Percentiles rank a stretch among this genome's conserved stretches.
phyloP scores from a whole-genome alignment of 2,329 filamentous ascomycete genomes.

The Epichloe sylvatica region DNA sequence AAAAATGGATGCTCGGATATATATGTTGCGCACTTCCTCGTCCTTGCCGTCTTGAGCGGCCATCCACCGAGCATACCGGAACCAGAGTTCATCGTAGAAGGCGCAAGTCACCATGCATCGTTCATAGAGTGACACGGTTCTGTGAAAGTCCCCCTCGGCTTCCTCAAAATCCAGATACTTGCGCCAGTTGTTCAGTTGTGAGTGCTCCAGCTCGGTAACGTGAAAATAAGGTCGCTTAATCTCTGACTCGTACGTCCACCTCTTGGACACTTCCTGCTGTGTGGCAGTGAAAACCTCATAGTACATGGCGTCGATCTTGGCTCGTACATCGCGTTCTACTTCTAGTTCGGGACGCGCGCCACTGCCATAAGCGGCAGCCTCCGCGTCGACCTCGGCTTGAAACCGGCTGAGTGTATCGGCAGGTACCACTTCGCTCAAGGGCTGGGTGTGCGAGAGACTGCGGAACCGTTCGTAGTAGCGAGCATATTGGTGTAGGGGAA shows the following conservation, averaged over 20 bases:
- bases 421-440: slow-evolving; percentile 58
- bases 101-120: slow-evolving; percentile 85
- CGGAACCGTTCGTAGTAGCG: slow-evolving; percentile 89
- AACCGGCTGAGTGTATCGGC: slow-evolving; percentile 54
- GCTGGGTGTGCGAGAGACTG: slow-evolving; percentile 56
- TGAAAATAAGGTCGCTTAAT: slow-evolving; percentile 96
- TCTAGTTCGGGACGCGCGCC: slow-evolving; percentile 56
- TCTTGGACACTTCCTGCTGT: slow-evolving; percentile 76
- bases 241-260: slow-evolving; percentile 89
- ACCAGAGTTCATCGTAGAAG: slow-evolving; percentile 95
- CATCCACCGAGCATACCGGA: slow-evolving; percentile 96
- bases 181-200: slow-evolving; percentile 78
- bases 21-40: slow-evolving; percentile 85
- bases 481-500: slow-evolving; percentile 91
- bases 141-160: slow-evolving; percentile 55
- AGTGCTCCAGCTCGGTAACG: slow-evolving; percentile 78
- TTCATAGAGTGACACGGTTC: slow-evolving; percentile 79
- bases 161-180: slow-evolving; percentile 97
- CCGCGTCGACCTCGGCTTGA: slow-evolving; percentile 56
- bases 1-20: slow-evolving; percentile 76
- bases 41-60: slow-evolving; percentile 63
- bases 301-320: slow-evolving; percentile 66
- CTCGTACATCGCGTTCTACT: slow-evolving; percentile 67
- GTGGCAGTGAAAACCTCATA: slow-evolving; percentile 69
- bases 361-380: slow-evolving; percentile 38